Percentiles rank a stretch among this genome's conserved stretches.
These are phyloP conservation scores for Pestalotiopsis sp. DNA, from an alignment of 2,329 filamentous ascomycete species.

Conservation along the genomic window DNA sequence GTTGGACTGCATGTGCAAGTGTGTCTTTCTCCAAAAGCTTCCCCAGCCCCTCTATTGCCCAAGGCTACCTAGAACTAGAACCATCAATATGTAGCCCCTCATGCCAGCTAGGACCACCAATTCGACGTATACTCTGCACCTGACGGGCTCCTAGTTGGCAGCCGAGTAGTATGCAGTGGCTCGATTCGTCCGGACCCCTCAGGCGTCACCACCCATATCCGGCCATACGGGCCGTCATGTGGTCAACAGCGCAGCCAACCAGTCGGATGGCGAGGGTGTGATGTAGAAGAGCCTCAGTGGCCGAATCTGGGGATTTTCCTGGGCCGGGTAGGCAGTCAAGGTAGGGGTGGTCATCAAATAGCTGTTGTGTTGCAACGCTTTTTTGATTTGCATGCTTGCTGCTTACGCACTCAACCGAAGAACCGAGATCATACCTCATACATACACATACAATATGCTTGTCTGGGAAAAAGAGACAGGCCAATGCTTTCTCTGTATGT, in stretches of 20 bases:
- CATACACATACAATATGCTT: neutral
- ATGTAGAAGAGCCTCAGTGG: conserved; percentile 3
- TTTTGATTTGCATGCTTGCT: neutral
- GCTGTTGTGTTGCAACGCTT: too few relatives aligned
- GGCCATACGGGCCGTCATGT: neutral
- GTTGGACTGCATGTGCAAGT: too few relatives aligned
- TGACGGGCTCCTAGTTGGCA: neutral
- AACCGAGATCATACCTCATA: too few relatives aligned
- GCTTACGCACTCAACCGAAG: neutral
- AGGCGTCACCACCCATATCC: neutral
- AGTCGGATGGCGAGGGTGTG: neutral
- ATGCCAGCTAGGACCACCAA: neutral
- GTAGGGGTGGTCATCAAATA: too few relatives aligned
- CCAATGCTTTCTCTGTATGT: neutral
- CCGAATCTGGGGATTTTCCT: neutral
- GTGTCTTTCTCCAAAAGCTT: neutral
- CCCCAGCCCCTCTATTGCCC: neutral
- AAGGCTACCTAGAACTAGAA: too few relatives aligned
- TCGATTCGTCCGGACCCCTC: neutral
- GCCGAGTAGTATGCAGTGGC: neutral
- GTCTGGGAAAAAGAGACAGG: neutral
- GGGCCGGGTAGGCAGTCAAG: too few relatives aligned
- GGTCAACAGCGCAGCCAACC: neutral
- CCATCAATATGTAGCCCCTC: neutral
- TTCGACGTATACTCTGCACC: neutral